Evolutionary conservation across 2,329 filamentous ascomycete genomes (phyloP), one percentile per base, ranked within the genome.

Genomic region (Exophiala spinifera): DNA sequence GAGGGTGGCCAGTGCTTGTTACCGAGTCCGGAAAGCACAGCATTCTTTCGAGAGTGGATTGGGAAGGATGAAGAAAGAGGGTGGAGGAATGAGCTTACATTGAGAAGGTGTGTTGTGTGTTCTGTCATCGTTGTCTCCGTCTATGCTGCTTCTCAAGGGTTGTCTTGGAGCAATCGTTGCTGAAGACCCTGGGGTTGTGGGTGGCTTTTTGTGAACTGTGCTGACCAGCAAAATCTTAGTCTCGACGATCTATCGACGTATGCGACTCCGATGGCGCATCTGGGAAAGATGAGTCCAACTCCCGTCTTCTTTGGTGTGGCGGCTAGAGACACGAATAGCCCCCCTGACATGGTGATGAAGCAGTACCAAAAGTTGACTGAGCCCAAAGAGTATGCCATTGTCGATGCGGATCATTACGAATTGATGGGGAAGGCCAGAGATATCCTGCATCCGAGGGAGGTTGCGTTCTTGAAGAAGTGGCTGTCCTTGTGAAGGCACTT

Each of bases 51-150:
- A 7, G 57, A 49, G 7, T 72, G 66, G 67, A 59, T 39, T 6
- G 36, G 36, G 5, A 39, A 47, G 28, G 62, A 64, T 46, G 68
- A 69, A 50, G 67, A 66, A 54, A 57, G 36, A 14, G 54, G 46
- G 6, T 74, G 72, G 72, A 69, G 70, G 59, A 73, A 74, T 42
- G 67, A 72, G 45, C 62, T 72, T 8, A 74, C 71, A 0, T 33
- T 73, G 6, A 64, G 64, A 48, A 68, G 61, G 59, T 60, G 45
- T 48, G 53, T 49, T 31, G 14, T 19, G 8, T 25, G 23, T 25
- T 25, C 23, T 25, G 23, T 25, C 7, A 3, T 4, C 7, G 23
- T 25, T 25, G 23, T 4, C 23, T 7, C 23, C 23, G 4, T 25
- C 7, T 3, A 7, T 7, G 23, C 28, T 31, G 28, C 28, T 11